Evolutionary conservation across 208 protist species (phyloP).

Genomic region (Acanthamoeba rhysodes): DNA sequence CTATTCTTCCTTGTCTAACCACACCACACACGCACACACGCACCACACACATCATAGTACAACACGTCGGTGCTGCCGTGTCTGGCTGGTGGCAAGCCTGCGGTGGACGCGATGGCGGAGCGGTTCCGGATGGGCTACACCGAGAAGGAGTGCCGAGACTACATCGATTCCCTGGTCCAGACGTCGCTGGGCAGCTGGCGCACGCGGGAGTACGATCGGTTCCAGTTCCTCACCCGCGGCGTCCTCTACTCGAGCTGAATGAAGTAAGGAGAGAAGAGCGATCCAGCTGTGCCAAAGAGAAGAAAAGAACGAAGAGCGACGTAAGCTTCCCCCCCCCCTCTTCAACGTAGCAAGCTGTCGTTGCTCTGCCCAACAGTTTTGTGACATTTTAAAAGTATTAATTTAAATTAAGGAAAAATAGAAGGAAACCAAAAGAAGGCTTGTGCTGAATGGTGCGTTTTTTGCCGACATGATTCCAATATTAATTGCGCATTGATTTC

Average conservation of each 20-base stretch:
- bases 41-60: conserved; percentile 24
- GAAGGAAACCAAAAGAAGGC: too few species aligned
- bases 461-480: too few species aligned
- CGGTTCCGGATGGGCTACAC: conserved; percentile 22
- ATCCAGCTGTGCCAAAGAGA: too few species aligned
- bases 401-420: too few species aligned
- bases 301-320: background rate
- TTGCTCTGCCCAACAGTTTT: background rate
- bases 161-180: conserved; percentile 26
- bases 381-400: too few species aligned
- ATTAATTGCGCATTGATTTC: too few species aligned
- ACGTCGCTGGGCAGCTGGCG: conserved; percentile 4
- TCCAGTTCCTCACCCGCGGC: conserved; percentile 66
- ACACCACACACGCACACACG: background rate
- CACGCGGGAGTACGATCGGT: conserved; percentile 50
- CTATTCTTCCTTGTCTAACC: background rate
- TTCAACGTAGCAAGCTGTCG: background rate
- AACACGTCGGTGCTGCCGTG: conserved; percentile 11
- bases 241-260: conserved; percentile 47
- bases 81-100: conserved; percentile 10
- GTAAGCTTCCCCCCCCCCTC: background rate
- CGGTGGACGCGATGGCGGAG: conserved; percentile 33
- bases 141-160: conserved; percentile 59
- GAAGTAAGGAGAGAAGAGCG: background rate
- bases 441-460: too few species aligned